Evolutionary conservation across 371 early-diverging fungal species (phyloP).

Genomic region (Mortierella sp.): DNA sequence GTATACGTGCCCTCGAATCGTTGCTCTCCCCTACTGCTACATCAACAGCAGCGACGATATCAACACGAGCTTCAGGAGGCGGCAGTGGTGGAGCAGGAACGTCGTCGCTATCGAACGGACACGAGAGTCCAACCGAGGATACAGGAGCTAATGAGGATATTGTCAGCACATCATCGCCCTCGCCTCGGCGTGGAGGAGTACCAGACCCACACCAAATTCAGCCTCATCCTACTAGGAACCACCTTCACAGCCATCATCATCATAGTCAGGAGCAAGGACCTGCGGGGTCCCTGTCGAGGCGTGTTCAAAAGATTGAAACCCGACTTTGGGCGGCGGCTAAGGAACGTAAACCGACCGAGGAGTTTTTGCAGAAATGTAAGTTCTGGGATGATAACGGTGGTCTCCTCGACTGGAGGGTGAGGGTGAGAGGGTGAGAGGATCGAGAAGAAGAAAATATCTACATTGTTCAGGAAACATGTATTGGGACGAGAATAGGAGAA

Average conservation of each 20-base stretch:
- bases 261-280: constrained; percentile 20
- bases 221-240: constrained; percentile 7
- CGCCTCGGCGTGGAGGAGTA: not conserved
- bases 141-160: constrained; percentile 21
- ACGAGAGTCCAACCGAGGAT: constrained; percentile 40
- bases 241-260: constrained; percentile 3
- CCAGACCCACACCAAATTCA: not conserved
- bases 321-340: constrained; percentile 29
- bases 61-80: constrained; percentile 2
- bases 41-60: not conserved
- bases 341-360: constrained; percentile 63
- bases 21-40: constrained; percentile 1
- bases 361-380: constrained; percentile 71
- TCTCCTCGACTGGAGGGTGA: not conserved
- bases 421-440: not conserved
- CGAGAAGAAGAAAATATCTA: no score
- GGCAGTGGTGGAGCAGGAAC: not conserved
- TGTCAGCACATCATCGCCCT: constrained; percentile 13
- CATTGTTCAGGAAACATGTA: no score
- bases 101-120: constrained; percentile 6
- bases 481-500: no score
- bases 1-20: constrained; percentile 45
- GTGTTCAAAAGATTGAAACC: constrained; percentile 46
- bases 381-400: not conserved
- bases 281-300: constrained; percentile 49